A percentile compares a stretch with the other conserved stretches of the same genome.
Evolutionary conservation across 2,329 filamentous ascomycete genomes (phyloP).

Genomic region (Hymenoscyphus scutula): DNA sequence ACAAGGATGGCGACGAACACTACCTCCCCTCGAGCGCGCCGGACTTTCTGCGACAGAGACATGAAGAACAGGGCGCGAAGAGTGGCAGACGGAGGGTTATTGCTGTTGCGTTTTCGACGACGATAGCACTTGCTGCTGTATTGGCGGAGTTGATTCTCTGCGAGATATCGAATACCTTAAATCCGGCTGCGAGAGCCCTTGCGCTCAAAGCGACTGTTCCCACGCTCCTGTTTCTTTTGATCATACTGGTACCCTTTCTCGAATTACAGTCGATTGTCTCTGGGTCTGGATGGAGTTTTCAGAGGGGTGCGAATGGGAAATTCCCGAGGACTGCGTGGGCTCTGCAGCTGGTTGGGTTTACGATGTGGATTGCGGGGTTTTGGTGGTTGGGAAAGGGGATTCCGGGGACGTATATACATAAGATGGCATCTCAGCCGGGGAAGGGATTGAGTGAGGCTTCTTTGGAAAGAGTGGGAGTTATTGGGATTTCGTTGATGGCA

Average conservation of each 20-base stretch:
- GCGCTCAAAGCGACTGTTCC: conserved; percentile 70
- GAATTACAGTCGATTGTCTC: conserved; percentile 61
- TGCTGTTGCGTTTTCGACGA: conserved; percentile 70
- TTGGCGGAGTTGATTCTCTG: conserved; percentile 79
- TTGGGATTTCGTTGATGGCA: conserved; percentile 84
- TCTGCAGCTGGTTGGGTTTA: conserved; percentile 61
- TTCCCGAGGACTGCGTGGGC: conserved; percentile 61
- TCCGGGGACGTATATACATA: conserved; percentile 50
- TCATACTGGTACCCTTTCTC: conserved; percentile 74
- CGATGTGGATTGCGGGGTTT: conserved; percentile 68
- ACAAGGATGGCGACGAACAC: conserved; percentile 56
- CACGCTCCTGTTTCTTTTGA: conserved; percentile 67
- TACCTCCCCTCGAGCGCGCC: conserved; percentile 63
- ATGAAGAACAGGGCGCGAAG: conserved; percentile 56
- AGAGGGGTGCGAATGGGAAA: conserved; percentile 54
- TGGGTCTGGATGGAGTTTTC: conserved; percentile 60
- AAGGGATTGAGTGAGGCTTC: conserved; percentile 46
- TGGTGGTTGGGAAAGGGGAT: conserved; percentile 72
- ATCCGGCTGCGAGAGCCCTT: conserved; percentile 62
- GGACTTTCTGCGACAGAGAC: conserved; percentile 54
- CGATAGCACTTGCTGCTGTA: conserved; percentile 73
- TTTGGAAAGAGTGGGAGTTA: conserved; percentile 72
- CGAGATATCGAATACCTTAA: conserved; percentile 76
- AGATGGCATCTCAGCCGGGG: conserved; percentile 41
- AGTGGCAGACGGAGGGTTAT: conserved; percentile 51